A percentile compares a stretch with the other conserved stretches of the same genome.
These are phyloP conservation scores for Pulveroboletus ravenelii DNA, from an alignment of 768 basidiomycete species.

Conservation along the genomic window DNA sequence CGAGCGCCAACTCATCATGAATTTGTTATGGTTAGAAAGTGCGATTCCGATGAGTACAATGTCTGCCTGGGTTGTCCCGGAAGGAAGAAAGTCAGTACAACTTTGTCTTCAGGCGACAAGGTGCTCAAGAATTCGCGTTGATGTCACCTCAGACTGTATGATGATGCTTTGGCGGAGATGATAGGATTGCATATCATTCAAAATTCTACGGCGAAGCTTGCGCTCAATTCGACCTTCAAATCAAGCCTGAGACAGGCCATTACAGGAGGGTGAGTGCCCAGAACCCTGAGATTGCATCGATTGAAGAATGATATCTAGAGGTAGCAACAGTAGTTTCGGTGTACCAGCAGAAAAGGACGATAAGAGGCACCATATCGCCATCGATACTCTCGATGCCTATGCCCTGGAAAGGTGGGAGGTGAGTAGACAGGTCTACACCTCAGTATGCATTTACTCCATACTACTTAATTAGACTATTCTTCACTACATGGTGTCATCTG, in stretches of 20 bases:
- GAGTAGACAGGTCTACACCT: conserved; percentile 14
- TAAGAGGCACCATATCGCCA: conserved; percentile 47
- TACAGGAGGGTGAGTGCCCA: conserved; percentile 69
- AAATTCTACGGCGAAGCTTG: conserved; percentile 53
- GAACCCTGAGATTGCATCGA: not conserved
- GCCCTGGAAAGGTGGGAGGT: conserved; percentile 93
- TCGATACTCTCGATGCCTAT: conserved; percentile 70
- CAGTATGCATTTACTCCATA: not conserved
- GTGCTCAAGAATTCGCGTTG: conserved; percentile 4
- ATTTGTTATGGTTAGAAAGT: conserved; percentile 82
- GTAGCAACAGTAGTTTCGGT: conserved; percentile 79
- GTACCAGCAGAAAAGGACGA: conserved; percentile 65
- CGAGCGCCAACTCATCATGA: conserved; percentile 84
- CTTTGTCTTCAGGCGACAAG: not conserved
- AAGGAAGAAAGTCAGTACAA: conserved; percentile 59
- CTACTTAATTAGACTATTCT: conserved; percentile 69
- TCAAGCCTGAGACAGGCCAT: conserved; percentile 76
- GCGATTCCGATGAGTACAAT: conserved; percentile 63
- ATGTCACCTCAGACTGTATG: conserved; percentile 53
- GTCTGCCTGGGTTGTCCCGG: conserved; percentile 71
- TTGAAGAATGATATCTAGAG: conserved; percentile 39
- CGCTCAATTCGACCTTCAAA: conserved; percentile 73
- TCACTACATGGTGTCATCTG: conserved; percentile 97
- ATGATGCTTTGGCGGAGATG: conserved; percentile 60
- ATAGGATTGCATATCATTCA: conserved; percentile 67